Base-by-base conservation (phyloP, 192 early-diverging fungal species). In the Backusella tarrabulga region DNA sequence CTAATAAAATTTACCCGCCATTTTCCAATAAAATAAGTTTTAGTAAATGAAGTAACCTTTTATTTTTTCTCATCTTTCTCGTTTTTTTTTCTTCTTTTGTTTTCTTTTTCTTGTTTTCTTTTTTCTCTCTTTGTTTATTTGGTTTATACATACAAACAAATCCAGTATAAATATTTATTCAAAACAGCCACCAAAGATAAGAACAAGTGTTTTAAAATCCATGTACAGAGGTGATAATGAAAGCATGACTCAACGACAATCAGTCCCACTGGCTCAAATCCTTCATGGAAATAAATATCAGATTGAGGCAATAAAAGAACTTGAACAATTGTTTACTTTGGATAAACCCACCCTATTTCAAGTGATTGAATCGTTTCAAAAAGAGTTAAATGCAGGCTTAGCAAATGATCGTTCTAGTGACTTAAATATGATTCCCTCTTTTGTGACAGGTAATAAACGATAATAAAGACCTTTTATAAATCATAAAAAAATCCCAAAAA, bases 341-440 rank as follows among this genome's bases (percentile, higher is more conserved):
- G 71, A 76, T 19, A 74, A 74, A 19, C 3, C 26, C 12, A 42
- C 34, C 36, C 26, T 82, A 6, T 34, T 72, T 23, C 42, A 76
- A 56, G 34, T 82, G 1, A 67, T 79, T 17, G 66, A 72, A 35
- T 66, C 40, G 4, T 79, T 82, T 72, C 44, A 38, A 19, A 74
- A 76, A 15, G 81, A 82, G 60, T 34, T 82, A 34, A 34, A 73
- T n/a, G 34, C 71, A 15, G 81, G 81, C 23, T 38, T 82, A 56
- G 46, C 26, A 29, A 71, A 76, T 66, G 81, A 82, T 52, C 69
- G 75, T 42, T 67, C 77, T 6, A 76, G 75, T 26, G 77, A 79
- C 46, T 72, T 93, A 40, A 88, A 88, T 52, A 95, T 96, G 96
- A 93, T 97, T 80, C 96, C 96, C 6, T 92, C 94, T 9, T 97